Conservation (phyloP, 768 basidiomycete species). For the Russula foetens region DNA sequence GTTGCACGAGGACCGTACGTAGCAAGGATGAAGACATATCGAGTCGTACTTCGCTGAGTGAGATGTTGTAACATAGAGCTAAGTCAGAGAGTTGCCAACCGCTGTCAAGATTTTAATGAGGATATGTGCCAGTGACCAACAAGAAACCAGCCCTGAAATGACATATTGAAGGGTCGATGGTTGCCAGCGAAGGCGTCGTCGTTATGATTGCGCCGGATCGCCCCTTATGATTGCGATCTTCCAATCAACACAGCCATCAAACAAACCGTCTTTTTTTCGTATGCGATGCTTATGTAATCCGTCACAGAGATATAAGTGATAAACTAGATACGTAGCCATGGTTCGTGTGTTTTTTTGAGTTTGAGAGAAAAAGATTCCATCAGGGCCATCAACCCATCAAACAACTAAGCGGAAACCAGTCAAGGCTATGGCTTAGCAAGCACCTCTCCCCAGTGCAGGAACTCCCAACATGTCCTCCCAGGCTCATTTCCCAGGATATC, state of each 20-base stretch:
- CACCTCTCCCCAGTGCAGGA: slow-evolving; percentile 60
- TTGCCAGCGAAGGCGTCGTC: not conserved
- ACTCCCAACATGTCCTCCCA: slow-evolving; percentile 72
- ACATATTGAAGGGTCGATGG: not conserved
- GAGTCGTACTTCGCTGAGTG: too few species aligned
- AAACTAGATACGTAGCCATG: too few species aligned
- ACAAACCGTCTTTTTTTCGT: too few species aligned
- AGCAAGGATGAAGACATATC: not conserved
- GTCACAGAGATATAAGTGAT: too few species aligned
- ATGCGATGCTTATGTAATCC: not conserved
- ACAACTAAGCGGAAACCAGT: too few species aligned
- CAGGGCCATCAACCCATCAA: too few species aligned
- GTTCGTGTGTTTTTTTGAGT: too few species aligned
- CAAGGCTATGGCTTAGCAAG: too few species aligned
- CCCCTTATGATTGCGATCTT: not conserved
- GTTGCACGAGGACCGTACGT: not conserved
- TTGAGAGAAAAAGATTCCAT: too few species aligned
- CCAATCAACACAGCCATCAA: too few species aligned
- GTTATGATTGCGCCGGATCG: slow-evolving; percentile 1
- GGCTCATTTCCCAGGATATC: slow-evolving; percentile 73
- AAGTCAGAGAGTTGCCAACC: not conserved
- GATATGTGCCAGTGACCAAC: not conserved
- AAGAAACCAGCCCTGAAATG: not conserved
- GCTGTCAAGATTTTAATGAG: not conserved
- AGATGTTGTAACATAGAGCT: not conserved